A percentile compares a stretch with the other conserved stretches of the same genome.
These are phyloP conservation scores for Termitomyces sp. DNA, from an alignment of 768 basidiomycete species.

Conservation along the genomic window DNA sequence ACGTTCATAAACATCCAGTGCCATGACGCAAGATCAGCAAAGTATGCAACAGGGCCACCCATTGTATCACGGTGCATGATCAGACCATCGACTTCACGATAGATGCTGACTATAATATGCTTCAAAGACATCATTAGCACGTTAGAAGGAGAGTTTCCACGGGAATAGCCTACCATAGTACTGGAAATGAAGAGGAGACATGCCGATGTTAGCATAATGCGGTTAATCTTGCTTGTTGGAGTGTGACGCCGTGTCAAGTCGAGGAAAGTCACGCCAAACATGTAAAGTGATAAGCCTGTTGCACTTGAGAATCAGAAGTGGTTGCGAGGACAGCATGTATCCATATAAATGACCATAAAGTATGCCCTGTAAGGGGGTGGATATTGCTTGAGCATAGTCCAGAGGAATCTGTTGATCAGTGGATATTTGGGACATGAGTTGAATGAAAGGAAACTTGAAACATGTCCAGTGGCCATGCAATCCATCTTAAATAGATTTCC, in stretches of 20 bases:
- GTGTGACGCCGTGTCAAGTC: background rate
- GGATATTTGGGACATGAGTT: background rate
- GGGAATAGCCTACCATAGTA: background rate
- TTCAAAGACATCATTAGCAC: background rate
- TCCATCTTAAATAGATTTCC: too few species aligned
- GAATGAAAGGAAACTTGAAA: background rate
- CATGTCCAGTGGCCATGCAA: too few species aligned
- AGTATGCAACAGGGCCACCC: background rate
- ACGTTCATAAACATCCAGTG: background rate
- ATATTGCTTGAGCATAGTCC: background rate
- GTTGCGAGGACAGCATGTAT: background rate
- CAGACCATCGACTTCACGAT: background rate
- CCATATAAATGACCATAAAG: background rate
- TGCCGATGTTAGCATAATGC: background rate
- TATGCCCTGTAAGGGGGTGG: background rate
- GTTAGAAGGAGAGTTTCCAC: background rate
- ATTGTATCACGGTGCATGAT: background rate
- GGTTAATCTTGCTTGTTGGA: background rate
- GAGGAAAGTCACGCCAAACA: background rate
- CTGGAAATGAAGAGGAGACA: background rate
- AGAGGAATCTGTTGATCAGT: background rate
- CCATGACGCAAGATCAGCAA: background rate
- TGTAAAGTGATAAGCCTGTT: background rate
- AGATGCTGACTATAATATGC: background rate
- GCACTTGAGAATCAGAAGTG: background rate